These are phyloP conservation scores for Grifola frondosa DNA, from an alignment of 1,284 basidiomycete genomes.

Conservation along the genomic window DNA sequence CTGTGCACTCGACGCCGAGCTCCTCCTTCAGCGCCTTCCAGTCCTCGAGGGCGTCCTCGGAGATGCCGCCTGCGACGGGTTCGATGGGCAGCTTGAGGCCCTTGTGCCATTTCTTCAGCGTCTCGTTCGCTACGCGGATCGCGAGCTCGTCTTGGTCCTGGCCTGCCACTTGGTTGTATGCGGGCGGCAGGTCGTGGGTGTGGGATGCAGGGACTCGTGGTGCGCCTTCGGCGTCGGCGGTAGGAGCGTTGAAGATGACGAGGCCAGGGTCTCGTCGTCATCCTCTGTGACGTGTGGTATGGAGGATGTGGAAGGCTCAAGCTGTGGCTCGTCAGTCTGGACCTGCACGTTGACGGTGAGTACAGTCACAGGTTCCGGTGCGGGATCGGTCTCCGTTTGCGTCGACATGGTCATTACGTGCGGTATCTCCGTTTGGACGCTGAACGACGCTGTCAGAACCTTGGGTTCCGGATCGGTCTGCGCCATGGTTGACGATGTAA, in stretches of 20 bases:
- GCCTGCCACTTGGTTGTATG: slow-evolving; percentile 57
- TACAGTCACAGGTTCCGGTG: slow-evolving; percentile 26
- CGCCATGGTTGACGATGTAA: slow-evolving; percentile 37
- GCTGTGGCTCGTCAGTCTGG: slow-evolving; percentile 56
- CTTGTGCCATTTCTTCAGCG: slow-evolving; percentile 67
- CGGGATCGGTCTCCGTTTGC: slow-evolving; percentile 43
- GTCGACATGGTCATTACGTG: slow-evolving; percentile 33
- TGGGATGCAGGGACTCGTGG: slow-evolving; percentile 32
- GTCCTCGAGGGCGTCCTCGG: slow-evolving; percentile 62
- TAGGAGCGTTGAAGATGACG: slow-evolving; percentile 67
- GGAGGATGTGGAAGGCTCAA: slow-evolving; percentile 23
- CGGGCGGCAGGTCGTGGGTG: slow-evolving; percentile 59
- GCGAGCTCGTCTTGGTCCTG: slow-evolving; percentile 50
- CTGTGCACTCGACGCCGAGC: slow-evolving; percentile 71
- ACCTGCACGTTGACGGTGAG: slow-evolving; percentile 54
- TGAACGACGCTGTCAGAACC: slow-evolving; percentile 29
- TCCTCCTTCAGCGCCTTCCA: slow-evolving; percentile 77
- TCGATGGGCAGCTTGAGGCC: slow-evolving; percentile 54
- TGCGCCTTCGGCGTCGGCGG: slow-evolving; percentile 64
- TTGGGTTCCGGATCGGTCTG: slow-evolving; percentile 41
- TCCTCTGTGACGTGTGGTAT: slow-evolving; percentile 33
- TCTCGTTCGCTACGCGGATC: slow-evolving; percentile 53
- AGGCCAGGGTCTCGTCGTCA: slow-evolving; percentile 56
- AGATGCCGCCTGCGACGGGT: slow-evolving; percentile 49
- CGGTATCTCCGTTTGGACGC: slow-evolving; percentile 36